Conservation (phyloP, 345 rosid genomes). For the Hirschfeldia incana region DNA sequence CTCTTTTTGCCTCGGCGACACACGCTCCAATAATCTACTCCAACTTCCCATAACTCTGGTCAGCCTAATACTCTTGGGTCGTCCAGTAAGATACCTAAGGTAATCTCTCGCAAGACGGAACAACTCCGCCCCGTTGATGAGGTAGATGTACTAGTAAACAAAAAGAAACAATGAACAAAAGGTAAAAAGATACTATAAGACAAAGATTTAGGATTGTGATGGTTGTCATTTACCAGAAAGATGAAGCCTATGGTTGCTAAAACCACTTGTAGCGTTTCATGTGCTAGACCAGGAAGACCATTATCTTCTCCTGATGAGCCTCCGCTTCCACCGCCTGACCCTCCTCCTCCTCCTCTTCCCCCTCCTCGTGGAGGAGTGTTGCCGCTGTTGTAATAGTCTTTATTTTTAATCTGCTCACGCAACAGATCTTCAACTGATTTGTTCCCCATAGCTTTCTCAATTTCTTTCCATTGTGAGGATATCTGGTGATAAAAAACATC, state of each 20-base stretch:
- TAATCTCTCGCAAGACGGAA: slow-evolving; percentile 61
- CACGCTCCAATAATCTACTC: slow-evolving; percentile 39
- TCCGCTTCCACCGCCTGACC: slow-evolving; percentile 18
- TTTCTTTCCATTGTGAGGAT: slow-evolving; percentile 49
- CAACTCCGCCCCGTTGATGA: slow-evolving; percentile 67
- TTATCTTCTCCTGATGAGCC: slow-evolving; percentile 46
- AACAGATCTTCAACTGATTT: slow-evolving; percentile 56
- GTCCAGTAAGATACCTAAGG: slow-evolving; percentile 53
- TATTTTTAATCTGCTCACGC: slow-evolving; percentile 53
- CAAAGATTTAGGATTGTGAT: not conserved
- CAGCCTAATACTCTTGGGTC: slow-evolving; percentile 58
- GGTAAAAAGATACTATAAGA: not conserved
- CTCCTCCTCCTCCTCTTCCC: slow-evolving; percentile 38
- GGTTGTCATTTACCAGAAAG: slow-evolving; percentile 46
- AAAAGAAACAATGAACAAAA: not conserved
- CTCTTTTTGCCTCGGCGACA: slow-evolving; percentile 39
- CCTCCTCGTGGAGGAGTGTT: slow-evolving; percentile 45
- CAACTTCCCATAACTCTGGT: slow-evolving; percentile 53
- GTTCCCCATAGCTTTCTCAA: slow-evolving; percentile 47
- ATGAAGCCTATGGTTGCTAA: slow-evolving; percentile 64
- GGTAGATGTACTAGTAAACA: slow-evolving; percentile 56
- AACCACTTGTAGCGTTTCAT: slow-evolving; percentile 60
- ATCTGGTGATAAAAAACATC: slow-evolving; percentile 39
- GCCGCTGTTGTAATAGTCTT: slow-evolving; percentile 44
- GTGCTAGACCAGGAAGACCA: slow-evolving; percentile 40